Percentiles rank a stretch among this genome's conserved stretches.
phyloP scores from a whole-genome alignment of 352 stramenopile genomes.

The Globisporangium cederbergense region DNA sequence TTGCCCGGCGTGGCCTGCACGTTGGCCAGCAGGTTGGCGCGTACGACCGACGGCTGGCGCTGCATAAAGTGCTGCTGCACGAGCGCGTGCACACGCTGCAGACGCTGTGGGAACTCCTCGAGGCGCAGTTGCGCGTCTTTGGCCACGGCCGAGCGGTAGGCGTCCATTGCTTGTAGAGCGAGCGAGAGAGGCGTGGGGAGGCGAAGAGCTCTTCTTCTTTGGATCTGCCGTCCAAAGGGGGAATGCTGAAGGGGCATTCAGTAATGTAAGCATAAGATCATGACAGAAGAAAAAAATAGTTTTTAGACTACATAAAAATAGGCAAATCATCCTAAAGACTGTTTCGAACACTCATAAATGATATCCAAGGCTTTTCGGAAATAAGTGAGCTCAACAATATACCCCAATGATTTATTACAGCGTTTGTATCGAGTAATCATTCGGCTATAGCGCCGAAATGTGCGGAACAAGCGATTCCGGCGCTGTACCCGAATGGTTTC shows the following conservation, averaged over 20 bases:
- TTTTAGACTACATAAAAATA: no score
- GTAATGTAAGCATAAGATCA: no score
- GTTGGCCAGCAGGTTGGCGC: slow-evolving; percentile 31
- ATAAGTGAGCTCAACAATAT: no score
- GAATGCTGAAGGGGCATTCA: not conserved
- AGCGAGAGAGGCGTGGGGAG: not conserved
- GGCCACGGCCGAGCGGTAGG: slow-evolving; percentile 41
- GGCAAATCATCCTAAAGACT: no score
- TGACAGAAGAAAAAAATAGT: no score
- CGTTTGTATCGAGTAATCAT: no score
- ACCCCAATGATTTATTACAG: no score
- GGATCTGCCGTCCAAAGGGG: not conserved
- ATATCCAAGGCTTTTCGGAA: no score
- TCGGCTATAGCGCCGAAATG: no score
- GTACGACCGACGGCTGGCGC: slow-evolving; percentile 39
- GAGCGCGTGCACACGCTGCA: slow-evolving; percentile 40
- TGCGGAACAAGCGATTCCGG: no score
- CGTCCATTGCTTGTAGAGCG: slow-evolving; percentile 32
- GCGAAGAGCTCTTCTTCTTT: not conserved
- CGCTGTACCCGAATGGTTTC: no score
- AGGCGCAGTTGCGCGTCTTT: slow-evolving; percentile 38
- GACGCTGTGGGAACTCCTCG: slow-evolving; percentile 42
- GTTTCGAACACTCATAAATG: no score
- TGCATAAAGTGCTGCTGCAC: slow-evolving; percentile 42
- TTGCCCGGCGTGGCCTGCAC: slow-evolving; percentile 27